Base-by-base conservation (phyloP, 345 rosid genomes). In the Carallia pectinifolia region DNA sequence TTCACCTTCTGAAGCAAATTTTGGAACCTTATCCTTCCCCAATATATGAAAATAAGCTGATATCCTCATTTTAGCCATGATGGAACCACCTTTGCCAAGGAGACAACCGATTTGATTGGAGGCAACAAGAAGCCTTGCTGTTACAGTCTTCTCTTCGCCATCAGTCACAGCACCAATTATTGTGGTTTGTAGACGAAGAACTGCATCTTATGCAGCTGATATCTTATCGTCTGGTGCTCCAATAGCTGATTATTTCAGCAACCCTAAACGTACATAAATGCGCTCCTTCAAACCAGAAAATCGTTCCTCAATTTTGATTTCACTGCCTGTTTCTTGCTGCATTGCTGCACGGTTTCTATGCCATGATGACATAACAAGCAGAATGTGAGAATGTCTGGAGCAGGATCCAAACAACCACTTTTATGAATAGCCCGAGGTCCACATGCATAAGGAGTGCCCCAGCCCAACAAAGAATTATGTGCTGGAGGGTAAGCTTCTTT, bases 91-190 rank as follows among this genome's bases (percentile, higher is more conserved):
- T 76, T 80, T 86, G 65, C 91, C 93, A 72, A 90, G 88, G 60
- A 88, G 91, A 80, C 88, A 90, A 66, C 91, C 91, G 66, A 81
- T 84, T 84, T 90, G 91, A 81, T 84, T 82, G 4, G 87, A 82
- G 6, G 87, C 74, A 68, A 86, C 86, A 73, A 90, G 88, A 71
- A 90, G 80, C 76, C 87, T 82, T 36, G 87, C 87, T 59, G 62
- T 72, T 55, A 82, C 80, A 66, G 76, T 48, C 80, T 77, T 82
- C 18, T 86, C 91, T 68, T 87, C 81, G 76, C 58, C 72, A 68
- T 90, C 87, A 44, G 96, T 81, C 38, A 71, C 58, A 69, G 87
- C 80, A 78, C 85, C 81, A 29, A 66, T 68, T 73, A 88, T 85
- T 81, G 88, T 88, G 60, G 76, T 67, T 39, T 85, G 88, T 47